Base-by-base conservation (phyloP, 257 asterid species). In the Solanum chmielewskii region DNA sequence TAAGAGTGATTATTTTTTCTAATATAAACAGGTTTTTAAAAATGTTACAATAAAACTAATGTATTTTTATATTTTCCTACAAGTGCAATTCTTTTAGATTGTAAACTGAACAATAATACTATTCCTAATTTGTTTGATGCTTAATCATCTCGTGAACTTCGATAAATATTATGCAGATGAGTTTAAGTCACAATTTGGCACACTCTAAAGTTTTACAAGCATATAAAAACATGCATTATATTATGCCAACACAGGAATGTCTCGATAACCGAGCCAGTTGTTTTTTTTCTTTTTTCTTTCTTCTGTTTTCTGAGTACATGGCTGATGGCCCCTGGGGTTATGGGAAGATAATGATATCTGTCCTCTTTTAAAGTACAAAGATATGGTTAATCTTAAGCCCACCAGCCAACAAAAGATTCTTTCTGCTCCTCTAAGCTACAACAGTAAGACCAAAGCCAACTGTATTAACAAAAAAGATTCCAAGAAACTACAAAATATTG, bases 171-270 rank as follows among this genome's bases (percentile, higher is more conserved):
- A 9, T 78, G 64, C 64, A 78, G 64, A 56, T 18, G 10, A 78
- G 64, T 64, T 45, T 47, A 45, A 45, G 64, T 45, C 60, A n/a
- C n/a, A 76, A n/a, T 1, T 76, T 60, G 77, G 64, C 81, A 83
- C 83, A 86, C 90, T 89, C 87, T 88, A 44, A 31, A 31, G 77
- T 29, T 83, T 56, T 45, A 60, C 77, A 80, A 78, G 87, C 75
- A 87, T 62, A 84, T 85, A 86, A 41, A 23, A 73, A 85, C 90
- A 85, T 44, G 9, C 86, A 83, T 23, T 76, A n/a, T 69, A 83
- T 23, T 76, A n/a, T 69, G 81, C 77, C 66, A 42, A 87, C 89
- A 85, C 13, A n/a, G 39, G 89, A 89, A 85, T 86, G 88, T 88
- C 90, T 88, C 83, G 88, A 87, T 15, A 41, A 78, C 45, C 15